Percentiles rank a stretch among this genome's conserved stretches.
Evolutionary conservation across 805 yeast species (phyloP).

Genomic region (Metschnikowia lachancei): DNA sequence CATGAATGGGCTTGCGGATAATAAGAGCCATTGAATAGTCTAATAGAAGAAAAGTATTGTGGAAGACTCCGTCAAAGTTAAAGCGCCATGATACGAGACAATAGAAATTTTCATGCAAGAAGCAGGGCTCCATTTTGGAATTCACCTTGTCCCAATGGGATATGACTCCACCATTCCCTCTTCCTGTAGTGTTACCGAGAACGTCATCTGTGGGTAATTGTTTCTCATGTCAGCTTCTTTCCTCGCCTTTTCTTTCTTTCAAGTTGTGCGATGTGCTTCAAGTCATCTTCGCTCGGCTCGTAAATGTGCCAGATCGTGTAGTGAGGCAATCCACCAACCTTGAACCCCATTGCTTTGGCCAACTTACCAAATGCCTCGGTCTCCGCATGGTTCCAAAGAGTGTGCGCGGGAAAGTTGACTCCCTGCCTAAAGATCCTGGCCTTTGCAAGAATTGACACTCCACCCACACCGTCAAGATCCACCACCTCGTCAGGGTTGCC

Average conservation of each 20-base stretch:
- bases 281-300: conserved; percentile 85
- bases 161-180: no score
- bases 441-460: conserved; percentile 75
- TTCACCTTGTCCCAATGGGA: no score
- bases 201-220: no score
- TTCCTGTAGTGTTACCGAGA: no score
- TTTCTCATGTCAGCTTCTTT: conserved; percentile 9
- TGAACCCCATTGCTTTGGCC: conserved; percentile 74
- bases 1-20: no score
- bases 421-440: conserved; percentile 76
- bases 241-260: conserved; percentile 63
- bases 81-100: no score
- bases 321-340: conserved; percentile 86
- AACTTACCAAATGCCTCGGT: conserved; percentile 86
- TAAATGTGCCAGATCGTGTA: conserved; percentile 89
- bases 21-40: no score
- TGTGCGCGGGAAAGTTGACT: conserved; percentile 80
- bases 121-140: no score
- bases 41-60: no score
- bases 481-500: conserved; percentile 65
- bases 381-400: conserved; percentile 82
- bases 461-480: conserved; percentile 82
- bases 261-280: conserved; percentile 62
- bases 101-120: no score
- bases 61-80: no score